Evolutionary conservation across 108 stramenopile genomes (phyloP).

Genomic region (Nitzschia sp.): DNA sequence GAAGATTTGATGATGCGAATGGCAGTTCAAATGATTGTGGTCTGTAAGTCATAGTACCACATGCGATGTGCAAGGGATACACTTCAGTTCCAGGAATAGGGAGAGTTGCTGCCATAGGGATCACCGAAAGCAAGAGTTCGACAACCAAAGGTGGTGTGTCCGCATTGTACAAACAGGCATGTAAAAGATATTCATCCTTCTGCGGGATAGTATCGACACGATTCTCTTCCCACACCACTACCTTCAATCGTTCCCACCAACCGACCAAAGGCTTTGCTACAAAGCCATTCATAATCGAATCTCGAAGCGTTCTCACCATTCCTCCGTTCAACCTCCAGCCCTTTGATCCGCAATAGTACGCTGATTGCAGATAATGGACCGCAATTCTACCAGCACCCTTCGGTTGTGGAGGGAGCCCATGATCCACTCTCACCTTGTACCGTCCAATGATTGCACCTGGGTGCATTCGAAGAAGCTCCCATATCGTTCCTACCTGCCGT

Average conservation of each 20-base stretch:
- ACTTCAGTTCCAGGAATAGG: conserved; percentile 30
- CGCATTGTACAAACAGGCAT: conserved; percentile 34
- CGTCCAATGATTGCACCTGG: conserved; percentile 21
- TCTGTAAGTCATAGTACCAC: conserved; percentile 23
- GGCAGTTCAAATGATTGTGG: conserved; percentile 34
- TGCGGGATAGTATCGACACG: conserved; percentile 4
- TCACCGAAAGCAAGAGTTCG: conserved; percentile 24
- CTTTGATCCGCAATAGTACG: neutral
- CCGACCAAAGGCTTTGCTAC: conserved; percentile 4
- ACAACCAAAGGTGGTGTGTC: conserved; percentile 33
- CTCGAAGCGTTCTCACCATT: conserved; percentile 11
- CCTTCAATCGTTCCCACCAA: conserved; percentile 21
- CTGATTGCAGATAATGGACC: conserved; percentile 1
- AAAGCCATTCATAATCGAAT: conserved; percentile 26
- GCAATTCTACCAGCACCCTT: conserved; percentile 16
- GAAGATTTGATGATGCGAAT: conserved; percentile 17
- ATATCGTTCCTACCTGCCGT: conserved; percentile 22
- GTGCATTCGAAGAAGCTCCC: conserved; percentile 19
- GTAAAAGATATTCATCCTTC: conserved; percentile 25
- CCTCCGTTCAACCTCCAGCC: conserved; percentile 16
- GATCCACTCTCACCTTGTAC: neutral
- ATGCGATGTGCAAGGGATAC: conserved; percentile 37
- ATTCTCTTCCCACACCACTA: conserved; percentile 21
- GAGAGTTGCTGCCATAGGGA: conserved; percentile 18
- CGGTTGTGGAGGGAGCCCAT: neutral